Evolutionary conservation across 495 filamentous ascomycete species (phyloP).

Genomic region (Letharia columbiana): DNA sequence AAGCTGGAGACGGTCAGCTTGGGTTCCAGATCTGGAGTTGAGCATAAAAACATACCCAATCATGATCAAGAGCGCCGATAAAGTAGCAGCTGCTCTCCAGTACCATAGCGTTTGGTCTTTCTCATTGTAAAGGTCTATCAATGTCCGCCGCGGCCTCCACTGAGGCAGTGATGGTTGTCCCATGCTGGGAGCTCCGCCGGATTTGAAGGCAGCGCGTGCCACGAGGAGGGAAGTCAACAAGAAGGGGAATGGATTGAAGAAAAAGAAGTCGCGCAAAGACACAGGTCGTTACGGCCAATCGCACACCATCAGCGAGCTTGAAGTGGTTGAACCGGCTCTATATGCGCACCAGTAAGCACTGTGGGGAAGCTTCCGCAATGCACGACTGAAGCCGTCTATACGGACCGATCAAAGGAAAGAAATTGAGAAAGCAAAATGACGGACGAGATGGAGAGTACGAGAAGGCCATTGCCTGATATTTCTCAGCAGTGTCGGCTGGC

Average conservation of each 20-base stretch:
- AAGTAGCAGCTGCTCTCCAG: conserved; percentile 20
- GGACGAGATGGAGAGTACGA: conserved; percentile 1
- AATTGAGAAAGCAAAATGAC: not conserved
- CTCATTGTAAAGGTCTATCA: conserved; percentile 27
- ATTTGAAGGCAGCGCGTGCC: not conserved
- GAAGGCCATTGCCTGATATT: not conserved
- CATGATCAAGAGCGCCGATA: conserved; percentile 22
- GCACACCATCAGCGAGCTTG: not conserved
- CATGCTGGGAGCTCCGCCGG: not conserved
- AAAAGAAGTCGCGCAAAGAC: conserved; percentile 1
- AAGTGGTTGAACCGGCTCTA: not conserved
- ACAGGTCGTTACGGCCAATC: not conserved
- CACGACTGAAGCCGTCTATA: not conserved
- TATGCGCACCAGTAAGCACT: conserved; percentile 5
- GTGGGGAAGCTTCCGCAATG: not conserved
- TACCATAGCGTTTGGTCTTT: conserved; percentile 25
- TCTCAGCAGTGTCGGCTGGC: not conserved
- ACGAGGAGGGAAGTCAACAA: not conserved
- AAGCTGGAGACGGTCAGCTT: conserved; percentile 17
- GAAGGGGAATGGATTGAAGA: not conserved
- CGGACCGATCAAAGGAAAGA: not conserved
- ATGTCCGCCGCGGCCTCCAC: conserved; percentile 24
- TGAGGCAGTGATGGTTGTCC: conserved; percentile 17
- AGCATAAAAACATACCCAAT: conserved; percentile 19
- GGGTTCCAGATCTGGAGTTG: too few relatives aligned